phyloP scores from a whole-genome alignment of 768 basidiomycete species.

The Suillus spraguei region DNA sequence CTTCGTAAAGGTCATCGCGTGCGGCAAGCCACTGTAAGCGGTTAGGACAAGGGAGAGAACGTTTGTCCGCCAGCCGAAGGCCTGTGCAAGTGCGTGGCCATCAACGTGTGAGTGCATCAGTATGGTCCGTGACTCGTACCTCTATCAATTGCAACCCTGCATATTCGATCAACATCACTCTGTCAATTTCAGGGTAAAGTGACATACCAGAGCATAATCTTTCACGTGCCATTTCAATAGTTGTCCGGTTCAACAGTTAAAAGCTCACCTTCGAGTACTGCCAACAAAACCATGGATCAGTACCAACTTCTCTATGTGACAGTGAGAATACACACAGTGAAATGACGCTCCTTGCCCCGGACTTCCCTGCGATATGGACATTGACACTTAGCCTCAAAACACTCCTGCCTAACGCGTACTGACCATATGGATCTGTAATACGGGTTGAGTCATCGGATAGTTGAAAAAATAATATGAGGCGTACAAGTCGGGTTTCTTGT shows the following conservation, averaged over 20 bases:
- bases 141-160: slow-evolving; percentile 93
- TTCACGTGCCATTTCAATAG: slow-evolving; percentile 14
- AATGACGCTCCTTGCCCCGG: slow-evolving; percentile 79
- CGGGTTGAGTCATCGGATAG: slow-evolving; percentile 10
- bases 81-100: slow-evolving; percentile 39
- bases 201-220: slow-evolving; percentile 89
- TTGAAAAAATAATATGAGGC: slow-evolving; percentile 27
- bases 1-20: slow-evolving; percentile 87
- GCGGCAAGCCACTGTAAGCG: slow-evolving; percentile 71
- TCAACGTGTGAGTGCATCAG: not conserved
- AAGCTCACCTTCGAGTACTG: slow-evolving; percentile 77
- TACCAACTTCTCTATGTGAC: not conserved
- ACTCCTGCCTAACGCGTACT: slow-evolving; percentile 36
- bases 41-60: slow-evolving; percentile 84
- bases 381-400: slow-evolving; percentile 26
- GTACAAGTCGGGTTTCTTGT: slow-evolving; percentile 78
- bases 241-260: not conserved
- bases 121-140: slow-evolving; percentile 40
- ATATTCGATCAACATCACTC: slow-evolving; percentile 8
- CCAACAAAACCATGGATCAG: slow-evolving; percentile 9
- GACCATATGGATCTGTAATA: slow-evolving; percentile 76
- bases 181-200: not conserved
- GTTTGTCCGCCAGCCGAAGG: slow-evolving; percentile 91
- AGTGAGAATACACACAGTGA: slow-evolving; percentile 59
- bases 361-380: slow-evolving; percentile 71